These are phyloP conservation scores for Apiotrichum mycotoxinovorans DNA, from an alignment of 1,284 basidiomycete species.

Conservation along the genomic window DNA sequence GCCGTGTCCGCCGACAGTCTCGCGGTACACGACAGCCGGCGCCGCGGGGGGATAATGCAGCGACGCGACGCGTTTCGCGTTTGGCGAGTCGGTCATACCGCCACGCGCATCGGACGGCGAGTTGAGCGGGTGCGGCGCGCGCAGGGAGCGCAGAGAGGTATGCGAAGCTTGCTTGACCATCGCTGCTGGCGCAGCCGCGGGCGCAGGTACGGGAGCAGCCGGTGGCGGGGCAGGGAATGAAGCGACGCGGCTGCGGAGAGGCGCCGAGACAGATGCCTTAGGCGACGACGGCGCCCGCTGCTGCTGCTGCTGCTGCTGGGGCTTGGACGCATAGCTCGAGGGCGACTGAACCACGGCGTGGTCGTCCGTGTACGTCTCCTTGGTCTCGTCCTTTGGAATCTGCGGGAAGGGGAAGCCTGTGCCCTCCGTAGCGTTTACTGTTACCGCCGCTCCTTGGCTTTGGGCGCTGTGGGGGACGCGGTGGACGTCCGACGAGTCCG, in stretches of 20 bases:
- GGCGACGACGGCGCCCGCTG: neutral
- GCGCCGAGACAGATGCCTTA: neutral
- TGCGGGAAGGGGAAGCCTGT: conserved; percentile 11
- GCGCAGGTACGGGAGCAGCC: neutral
- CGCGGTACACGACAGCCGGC: conserved; percentile 38
- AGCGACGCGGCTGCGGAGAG: neutral
- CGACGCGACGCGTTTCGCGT: conserved; percentile 25
- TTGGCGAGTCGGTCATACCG: conserved; percentile 16
- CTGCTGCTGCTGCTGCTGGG: neutral
- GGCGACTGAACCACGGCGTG: neutral
- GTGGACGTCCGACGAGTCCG: neutral
- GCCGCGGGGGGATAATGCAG: conserved; percentile 45
- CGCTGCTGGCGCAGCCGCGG: neutral
- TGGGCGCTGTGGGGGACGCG: neutral
- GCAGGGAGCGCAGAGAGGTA: conserved; percentile 39
- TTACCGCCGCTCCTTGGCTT: neutral
- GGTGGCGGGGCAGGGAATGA: neutral
- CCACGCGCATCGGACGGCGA: conserved; percentile 27
- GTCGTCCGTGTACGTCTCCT: conserved; percentile 2
- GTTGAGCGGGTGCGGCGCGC: conserved; percentile 47
- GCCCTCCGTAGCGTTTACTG: neutral
- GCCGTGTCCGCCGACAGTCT: conserved; percentile 34
- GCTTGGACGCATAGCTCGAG: neutral
- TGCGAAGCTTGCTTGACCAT: conserved; percentile 21
- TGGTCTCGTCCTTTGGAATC: neutral